phyloP scores from a whole-genome alignment of 148 eudicot genomes.

The Vaccinium vitisidaea region DNA sequence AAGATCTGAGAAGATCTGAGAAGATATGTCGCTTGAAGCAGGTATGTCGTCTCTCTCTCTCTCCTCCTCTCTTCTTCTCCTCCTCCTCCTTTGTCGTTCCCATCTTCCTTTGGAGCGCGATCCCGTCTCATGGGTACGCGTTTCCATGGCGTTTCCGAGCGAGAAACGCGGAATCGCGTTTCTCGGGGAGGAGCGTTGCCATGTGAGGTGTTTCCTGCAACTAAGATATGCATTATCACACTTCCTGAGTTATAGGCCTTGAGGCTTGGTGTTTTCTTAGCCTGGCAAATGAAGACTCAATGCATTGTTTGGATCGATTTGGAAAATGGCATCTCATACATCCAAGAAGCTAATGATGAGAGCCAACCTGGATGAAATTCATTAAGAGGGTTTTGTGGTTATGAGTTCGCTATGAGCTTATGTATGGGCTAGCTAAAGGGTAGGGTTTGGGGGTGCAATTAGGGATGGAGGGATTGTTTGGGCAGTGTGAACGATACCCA shows the following conservation, averaged over 20 bases:
- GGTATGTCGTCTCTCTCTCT: no score
- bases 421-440: not conserved
- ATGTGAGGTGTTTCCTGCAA: no score
- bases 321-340: slow-evolving; percentile 3
- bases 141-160: no score
- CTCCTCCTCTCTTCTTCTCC: no score
- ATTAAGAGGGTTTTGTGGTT: not conserved
- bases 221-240: not conserved
- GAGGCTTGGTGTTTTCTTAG: not conserved
- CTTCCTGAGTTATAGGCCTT: not conserved
- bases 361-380: not conserved
- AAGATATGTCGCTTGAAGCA: no score
- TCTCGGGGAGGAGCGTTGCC: no score
- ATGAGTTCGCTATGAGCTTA: not conserved
- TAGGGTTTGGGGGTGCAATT: not conserved
- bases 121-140: no score
- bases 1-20: no score
- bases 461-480: not conserved
- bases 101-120: no score
- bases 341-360: not conserved
- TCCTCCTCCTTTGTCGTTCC: no score
- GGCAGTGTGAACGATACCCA: not conserved
- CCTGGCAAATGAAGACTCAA: not conserved
- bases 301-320: not conserved
- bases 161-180: no score